A percentile compares a stretch with the other conserved stretches of the same genome.
Conservation (phyloP, 768 basidiomycete genomes). For the Pilatotrama ljubarskyi region DNA sequence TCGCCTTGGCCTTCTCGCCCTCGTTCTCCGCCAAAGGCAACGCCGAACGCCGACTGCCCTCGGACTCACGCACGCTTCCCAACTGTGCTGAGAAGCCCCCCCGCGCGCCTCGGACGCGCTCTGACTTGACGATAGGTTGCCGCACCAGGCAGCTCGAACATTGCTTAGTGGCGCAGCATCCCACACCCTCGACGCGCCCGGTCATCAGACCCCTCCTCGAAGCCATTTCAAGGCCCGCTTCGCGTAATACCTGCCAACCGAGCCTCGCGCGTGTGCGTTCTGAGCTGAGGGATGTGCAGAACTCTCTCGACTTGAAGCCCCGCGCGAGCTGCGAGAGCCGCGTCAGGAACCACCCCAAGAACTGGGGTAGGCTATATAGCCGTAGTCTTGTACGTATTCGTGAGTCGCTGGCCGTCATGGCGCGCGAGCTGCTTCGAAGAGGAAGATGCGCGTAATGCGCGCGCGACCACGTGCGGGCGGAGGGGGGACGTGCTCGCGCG, state of each 20-base stretch:
- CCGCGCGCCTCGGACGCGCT: neutral
- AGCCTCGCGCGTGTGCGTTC: neutral
- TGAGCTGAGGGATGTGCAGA: neutral
- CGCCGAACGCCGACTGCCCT: too few relatives aligned
- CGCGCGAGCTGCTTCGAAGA: neutral
- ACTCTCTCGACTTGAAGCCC: neutral
- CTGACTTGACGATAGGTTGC: neutral
- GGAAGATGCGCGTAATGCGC: too few relatives aligned
- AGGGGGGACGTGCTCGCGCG: neutral
- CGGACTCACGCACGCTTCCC: too few relatives aligned
- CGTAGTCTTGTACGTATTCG: neutral
- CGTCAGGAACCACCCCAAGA: neutral
- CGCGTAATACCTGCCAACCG: neutral
- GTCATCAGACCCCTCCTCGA: constrained; percentile 6
- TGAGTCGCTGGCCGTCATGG: neutral
- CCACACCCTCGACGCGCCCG: neutral
- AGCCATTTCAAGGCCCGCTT: neutral
- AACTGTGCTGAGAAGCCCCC: too few relatives aligned
- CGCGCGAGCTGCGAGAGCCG: neutral
- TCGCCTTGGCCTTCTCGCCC: too few relatives aligned
- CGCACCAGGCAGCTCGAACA: neutral
- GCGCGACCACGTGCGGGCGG: neutral
- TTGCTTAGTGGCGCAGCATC: neutral
- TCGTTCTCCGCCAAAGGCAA: too few relatives aligned
- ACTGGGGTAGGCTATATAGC: neutral